Evolutionary conservation across 2,329 filamentous ascomycete species (phyloP), one percentile per base, ranked within the genome.

Genomic region (Lasiodiplodia citricola): DNA sequence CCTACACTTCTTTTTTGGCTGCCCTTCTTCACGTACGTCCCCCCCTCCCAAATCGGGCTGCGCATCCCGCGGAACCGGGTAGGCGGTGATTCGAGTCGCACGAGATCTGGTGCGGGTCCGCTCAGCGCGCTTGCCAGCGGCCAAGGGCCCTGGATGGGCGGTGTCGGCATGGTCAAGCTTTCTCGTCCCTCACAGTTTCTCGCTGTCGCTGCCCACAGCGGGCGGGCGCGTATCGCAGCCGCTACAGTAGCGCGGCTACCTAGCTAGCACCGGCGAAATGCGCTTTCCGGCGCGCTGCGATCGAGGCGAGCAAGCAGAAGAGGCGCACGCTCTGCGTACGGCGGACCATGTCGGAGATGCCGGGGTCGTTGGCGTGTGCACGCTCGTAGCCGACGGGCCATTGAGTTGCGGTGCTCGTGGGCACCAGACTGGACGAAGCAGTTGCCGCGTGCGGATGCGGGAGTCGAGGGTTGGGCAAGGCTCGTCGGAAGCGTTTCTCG

Each of bases 1-100:
- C 44, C 44, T 47, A 21, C 44, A 47, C 44, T 47, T 47, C 18
- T 47, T 47, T 47, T 47, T 47, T 47, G 44, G 41, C 44, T 47
- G 44, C 58, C 41, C 28, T 64, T 64, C 60, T 64, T 64, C 41
- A 63, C 58, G 38, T 23, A 41, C 21, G 23, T 23, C 25, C 57
- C n/a, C 25, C 57, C n/a, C 35, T 16, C 57, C 56, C 60, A 11
- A n/a, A 64, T 52, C 60, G 51, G 44, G 60, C 47, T n/a, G 60
- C 60, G 60, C 60, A 64, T 64, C 60, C 51, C 60, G 60, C 60
- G 60, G 60, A 64, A 64, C 60, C 60, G 60, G 60, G 60, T 64
- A 64, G n/a, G 44, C 31, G 60, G 60, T 64, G 60, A 52, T 38
- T 64, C 60, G 60, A 51, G 60, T 64, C 60, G 60, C 60, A 64